Percentiles rank a stretch among this genome's conserved stretches.
Evolutionary conservation across 1,139 yeast genomes (phyloP).

Genomic region (Kurtzmaniella natalensis): DNA sequence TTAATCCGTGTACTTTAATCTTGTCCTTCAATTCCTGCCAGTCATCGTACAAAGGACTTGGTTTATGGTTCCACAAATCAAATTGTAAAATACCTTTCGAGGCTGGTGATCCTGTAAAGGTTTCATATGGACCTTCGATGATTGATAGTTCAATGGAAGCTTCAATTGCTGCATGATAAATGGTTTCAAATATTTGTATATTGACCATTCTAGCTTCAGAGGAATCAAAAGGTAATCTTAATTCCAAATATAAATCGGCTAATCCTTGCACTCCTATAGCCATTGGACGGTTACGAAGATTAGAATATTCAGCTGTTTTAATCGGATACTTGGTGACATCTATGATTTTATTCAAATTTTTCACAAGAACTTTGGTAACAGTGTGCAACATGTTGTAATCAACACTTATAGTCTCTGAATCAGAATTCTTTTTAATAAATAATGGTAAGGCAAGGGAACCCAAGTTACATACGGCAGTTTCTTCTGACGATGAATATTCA

Average conservation of each 20-base stretch:
- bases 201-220: conserved; percentile 66
- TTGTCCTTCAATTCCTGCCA: conserved; percentile 69
- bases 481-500: conserved; percentile 51
- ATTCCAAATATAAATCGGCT: conserved; percentile 77
- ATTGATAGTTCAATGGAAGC: conserved; percentile 72
- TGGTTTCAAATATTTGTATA: conserved; percentile 82
- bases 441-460: conserved; percentile 52
- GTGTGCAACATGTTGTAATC: conserved; percentile 69
- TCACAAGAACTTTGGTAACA: conserved; percentile 68
- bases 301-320: conserved; percentile 61
- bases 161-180: conserved; percentile 82
- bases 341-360: conserved; percentile 71
- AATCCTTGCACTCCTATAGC: conserved; percentile 90
- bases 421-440: conserved; percentile 40
- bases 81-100: conserved; percentile 74
- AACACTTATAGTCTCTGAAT: conserved; percentile 42
- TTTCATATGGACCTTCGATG: conserved; percentile 59
- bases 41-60: conserved; percentile 61
- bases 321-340: conserved; percentile 81
- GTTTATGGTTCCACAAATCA: conserved; percentile 77
- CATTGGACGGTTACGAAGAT: conserved; percentile 76
- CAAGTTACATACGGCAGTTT: conserved; percentile 55
- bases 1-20: conserved; percentile 58
- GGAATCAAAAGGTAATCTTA: conserved; percentile 79
- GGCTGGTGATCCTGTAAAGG: conserved; percentile 78